Evolutionary conservation across 2,329 filamentous ascomycete species (phyloP).

Genomic region (Colletotrichum plurivorum): DNA sequence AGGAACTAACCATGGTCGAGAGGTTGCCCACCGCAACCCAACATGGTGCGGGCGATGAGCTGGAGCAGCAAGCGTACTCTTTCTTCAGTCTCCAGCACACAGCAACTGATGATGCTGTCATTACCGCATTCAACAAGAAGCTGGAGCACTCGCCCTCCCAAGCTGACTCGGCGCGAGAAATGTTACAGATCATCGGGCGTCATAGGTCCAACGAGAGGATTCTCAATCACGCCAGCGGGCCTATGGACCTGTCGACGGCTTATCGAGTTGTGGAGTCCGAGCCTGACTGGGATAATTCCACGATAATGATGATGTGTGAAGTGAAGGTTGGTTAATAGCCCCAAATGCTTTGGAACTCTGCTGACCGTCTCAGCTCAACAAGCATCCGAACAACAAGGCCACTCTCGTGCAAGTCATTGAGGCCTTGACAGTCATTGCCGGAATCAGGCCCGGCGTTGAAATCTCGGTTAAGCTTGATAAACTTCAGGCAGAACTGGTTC

Average conservation of each 20-base stretch:
- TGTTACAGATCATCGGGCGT: conserved; percentile 43
- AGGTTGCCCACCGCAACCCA: conserved; percentile 6
- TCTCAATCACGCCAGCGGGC: conserved; percentile 21
- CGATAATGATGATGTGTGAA: conserved; percentile 29
- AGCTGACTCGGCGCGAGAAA: conserved; percentile 41
- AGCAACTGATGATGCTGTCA: conserved; percentile 42
- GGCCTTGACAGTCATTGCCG: conserved; percentile 32
- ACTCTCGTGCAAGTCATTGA: conserved; percentile 17
- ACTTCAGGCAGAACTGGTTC: neutral
- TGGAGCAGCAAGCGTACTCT: conserved; percentile 36
- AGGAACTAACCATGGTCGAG: conserved; percentile 36
- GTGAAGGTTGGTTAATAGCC: conserved; percentile 29
- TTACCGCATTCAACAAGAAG: conserved; percentile 42
- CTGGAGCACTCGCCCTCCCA: conserved; percentile 42
- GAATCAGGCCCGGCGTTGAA: conserved; percentile 25
- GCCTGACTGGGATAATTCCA: conserved; percentile 24
- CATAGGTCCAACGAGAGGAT: conserved; percentile 34
- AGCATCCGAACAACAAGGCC: conserved; percentile 24
- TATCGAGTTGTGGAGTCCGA: conserved; percentile 33
- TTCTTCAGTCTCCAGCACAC: conserved; percentile 36
- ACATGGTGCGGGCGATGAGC: conserved; percentile 25
- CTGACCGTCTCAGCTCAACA: conserved; percentile 17
- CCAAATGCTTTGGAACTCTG: neutral
- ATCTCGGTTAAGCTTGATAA: neutral
- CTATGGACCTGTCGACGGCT: conserved; percentile 30